Conservation (phyloP, 768 basidiomycete genomes). For the Pulveroboletus ravenelii region DNA sequence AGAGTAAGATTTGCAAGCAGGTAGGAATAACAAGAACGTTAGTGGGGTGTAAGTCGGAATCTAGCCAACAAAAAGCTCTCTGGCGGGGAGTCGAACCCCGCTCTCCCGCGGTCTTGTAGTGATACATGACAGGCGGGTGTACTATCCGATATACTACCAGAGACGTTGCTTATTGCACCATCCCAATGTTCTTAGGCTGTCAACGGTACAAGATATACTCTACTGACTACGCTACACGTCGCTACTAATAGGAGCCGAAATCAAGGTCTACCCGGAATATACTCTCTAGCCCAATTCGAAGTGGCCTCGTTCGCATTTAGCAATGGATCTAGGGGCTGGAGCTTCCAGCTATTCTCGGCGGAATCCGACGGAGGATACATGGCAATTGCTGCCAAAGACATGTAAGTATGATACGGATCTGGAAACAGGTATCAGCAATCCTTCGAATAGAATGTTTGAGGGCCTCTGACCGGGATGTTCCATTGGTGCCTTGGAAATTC, state of each 20-base stretch:
- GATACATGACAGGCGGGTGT: constrained; percentile 44
- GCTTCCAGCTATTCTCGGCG: constrained; percentile 44
- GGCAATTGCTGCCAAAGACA: constrained; percentile 77
- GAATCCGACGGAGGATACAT: constrained; percentile 48
- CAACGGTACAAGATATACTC: background rate
- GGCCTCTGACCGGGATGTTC: constrained; percentile 64
- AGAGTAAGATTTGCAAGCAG: background rate
- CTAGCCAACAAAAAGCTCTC: constrained; percentile 25
- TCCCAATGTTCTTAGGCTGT: background rate
- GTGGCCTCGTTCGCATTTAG: constrained; percentile 69
- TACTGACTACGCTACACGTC: background rate
- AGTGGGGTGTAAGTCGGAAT: background rate
- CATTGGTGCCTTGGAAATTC: constrained; percentile 79
- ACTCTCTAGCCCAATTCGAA: constrained; percentile 57
- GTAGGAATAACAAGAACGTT: background rate
- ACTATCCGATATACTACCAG: constrained; percentile 51
- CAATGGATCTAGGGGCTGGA: constrained; percentile 60
- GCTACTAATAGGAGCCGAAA: background rate
- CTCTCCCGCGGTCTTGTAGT: constrained; percentile 32
- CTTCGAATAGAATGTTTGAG: background rate
- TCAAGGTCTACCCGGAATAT: constrained; percentile 41
- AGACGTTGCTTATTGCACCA: constrained; percentile 7
- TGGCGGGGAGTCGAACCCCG: constrained; percentile 47
- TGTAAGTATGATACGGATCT: constrained; percentile 97
- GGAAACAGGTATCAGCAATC: constrained; percentile 11